These are phyloP conservation scores for Diplodia intermedia DNA, from an alignment of 2,329 filamentous ascomycete genomes.

Conservation along the genomic window DNA sequence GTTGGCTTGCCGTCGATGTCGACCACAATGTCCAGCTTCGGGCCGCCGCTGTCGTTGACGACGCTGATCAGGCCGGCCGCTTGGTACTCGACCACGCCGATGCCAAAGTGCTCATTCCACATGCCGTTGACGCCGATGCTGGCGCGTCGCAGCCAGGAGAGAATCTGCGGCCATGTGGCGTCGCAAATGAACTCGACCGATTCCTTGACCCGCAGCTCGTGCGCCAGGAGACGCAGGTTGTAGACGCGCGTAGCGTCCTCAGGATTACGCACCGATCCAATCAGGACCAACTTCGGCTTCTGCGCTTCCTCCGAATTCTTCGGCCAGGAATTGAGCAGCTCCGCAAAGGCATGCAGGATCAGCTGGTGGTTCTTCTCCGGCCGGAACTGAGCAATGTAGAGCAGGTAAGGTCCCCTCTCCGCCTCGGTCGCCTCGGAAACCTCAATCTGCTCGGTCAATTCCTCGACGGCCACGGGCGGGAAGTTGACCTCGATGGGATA, in stretches of 20 bases:
- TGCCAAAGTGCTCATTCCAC: constrained; percentile 99
- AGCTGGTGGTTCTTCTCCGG: constrained; percentile 96
- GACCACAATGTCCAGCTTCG: constrained; percentile 90
- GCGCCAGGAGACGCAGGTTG: constrained; percentile 81
- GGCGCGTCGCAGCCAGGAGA: constrained; percentile 76
- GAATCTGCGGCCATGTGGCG: constrained; percentile 84
- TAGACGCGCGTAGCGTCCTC: constrained; percentile 84
- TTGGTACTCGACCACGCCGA: constrained; percentile 97
- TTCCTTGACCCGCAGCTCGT: constrained; percentile 78
- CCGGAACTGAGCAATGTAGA: constrained; percentile 97
- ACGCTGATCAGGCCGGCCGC: constrained; percentile 92
- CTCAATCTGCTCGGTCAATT: constrained; percentile 76
- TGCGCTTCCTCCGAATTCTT: constrained; percentile 53
- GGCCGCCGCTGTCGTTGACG: constrained; percentile 91
- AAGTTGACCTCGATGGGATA: constrained; percentile 75
- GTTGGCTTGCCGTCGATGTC: constrained; percentile 79
- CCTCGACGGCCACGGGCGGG: constrained; percentile 88
- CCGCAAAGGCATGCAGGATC: constrained; percentile 82
- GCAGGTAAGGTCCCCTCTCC: constrained; percentile 71
- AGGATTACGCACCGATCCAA: constrained; percentile 90
- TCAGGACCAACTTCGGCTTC: constrained; percentile 74
- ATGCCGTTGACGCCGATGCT: constrained; percentile 95
- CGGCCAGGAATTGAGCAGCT: constrained; percentile 62
- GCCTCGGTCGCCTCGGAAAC: constrained; percentile 73
- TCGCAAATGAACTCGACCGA: constrained; percentile 87